Conservation (phyloP, 1,284 basidiomycete genomes). For the Cystobasidium sp. region DNA sequence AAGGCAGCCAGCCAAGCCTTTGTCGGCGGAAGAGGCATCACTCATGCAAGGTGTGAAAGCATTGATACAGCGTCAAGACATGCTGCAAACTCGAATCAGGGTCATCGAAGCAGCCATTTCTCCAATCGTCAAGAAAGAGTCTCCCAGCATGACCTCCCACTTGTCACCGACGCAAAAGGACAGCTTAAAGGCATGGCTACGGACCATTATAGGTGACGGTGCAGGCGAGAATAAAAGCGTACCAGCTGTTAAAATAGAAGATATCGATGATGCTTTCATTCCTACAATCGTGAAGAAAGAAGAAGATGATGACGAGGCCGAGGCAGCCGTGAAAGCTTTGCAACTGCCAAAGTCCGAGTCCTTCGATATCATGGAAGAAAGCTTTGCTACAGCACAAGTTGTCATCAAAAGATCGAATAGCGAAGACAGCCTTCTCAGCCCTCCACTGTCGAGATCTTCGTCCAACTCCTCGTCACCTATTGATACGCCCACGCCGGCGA, state of each 20-base stretch:
- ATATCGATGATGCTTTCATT: background rate
- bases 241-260: background rate
- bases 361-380: background rate
- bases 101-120: conserved; percentile 29
- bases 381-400: background rate
- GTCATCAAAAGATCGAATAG: background rate
- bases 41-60: conserved; percentile 5
- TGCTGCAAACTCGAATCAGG: conserved; percentile 31
- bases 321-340: background rate
- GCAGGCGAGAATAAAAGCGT: no score
- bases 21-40: conserved; percentile 3
- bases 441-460: conserved; percentile 12
- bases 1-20: background rate
- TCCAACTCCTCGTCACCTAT: conserved; percentile 20
- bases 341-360: conserved; percentile 15
- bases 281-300: background rate
- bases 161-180: conserved; percentile 5
- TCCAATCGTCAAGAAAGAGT: background rate
- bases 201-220: conserved; percentile 1
- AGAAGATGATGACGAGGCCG: background rate
- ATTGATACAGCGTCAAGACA: conserved; percentile 31
- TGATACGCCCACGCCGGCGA: conserved; percentile 39
- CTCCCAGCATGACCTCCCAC: background rate
- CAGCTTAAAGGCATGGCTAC: conserved; percentile 19
- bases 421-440: background rate